phyloP scores from a whole-genome alignment of 306 rosid species.

The Pyrus betulifolia region DNA sequence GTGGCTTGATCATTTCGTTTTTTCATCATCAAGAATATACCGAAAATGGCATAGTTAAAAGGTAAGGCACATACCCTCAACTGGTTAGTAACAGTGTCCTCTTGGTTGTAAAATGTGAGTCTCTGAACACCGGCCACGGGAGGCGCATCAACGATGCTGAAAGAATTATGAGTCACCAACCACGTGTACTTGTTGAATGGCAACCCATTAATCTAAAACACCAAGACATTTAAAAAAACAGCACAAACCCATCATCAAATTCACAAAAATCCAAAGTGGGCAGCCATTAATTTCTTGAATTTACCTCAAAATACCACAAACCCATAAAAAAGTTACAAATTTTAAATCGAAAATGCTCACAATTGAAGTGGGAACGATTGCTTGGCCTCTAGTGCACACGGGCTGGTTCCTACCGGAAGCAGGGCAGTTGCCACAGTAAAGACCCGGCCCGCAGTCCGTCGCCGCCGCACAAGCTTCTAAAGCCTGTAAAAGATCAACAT shows the following conservation, averaged over 20 bases:
- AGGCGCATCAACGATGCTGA: constrained; percentile 82
- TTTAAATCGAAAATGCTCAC: constrained; percentile 25
- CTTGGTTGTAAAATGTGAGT: constrained; percentile 83
- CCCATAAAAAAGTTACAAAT: neutral
- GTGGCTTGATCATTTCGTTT: neutral
- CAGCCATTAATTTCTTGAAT: neutral
- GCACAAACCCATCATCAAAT: neutral
- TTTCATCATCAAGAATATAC: neutral
- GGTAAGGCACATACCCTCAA: constrained; percentile 42
- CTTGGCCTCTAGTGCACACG: constrained; percentile 74
- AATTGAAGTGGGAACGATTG: constrained; percentile 50
- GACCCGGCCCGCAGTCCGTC: constrained; percentile 66
- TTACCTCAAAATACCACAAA: neutral
- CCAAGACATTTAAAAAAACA: neutral
- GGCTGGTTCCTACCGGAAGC: constrained; percentile 54
- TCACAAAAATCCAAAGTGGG: neutral
- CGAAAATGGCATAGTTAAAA: neutral
- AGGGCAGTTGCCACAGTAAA: constrained; percentile 90
- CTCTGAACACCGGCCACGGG: constrained; percentile 66
- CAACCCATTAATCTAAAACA: constrained; percentile 55
- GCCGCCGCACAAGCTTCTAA: constrained; percentile 66
- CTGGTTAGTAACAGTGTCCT: constrained; percentile 84
- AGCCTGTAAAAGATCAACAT: constrained; percentile 35
- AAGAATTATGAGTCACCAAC: constrained; percentile 89
- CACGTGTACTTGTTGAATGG: constrained; percentile 91